A percentile compares a stretch with the other conserved stretches of the same genome.
These are phyloP conservation scores for Cordyceps javanica DNA, from an alignment of 2,329 filamentous ascomycete genomes.

Conservation along the genomic window DNA sequence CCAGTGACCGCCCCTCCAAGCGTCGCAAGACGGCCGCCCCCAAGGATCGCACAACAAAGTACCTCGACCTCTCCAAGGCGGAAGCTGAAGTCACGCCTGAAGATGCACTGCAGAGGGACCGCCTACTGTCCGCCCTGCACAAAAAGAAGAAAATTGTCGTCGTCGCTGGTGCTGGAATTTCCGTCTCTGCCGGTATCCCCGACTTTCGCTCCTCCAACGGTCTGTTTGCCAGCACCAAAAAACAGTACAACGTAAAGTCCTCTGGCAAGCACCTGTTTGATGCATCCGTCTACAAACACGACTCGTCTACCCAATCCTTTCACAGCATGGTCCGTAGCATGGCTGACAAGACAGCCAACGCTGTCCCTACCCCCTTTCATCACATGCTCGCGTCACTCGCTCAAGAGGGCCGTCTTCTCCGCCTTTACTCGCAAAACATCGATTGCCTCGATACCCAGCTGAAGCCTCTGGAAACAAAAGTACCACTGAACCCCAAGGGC, in stretches of 20 bases:
- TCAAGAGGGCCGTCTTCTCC: slow-evolving; percentile 76
- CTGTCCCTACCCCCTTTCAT: slow-evolving; percentile 83
- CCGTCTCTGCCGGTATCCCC: slow-evolving; percentile 91
- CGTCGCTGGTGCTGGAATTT: slow-evolving; percentile 93
- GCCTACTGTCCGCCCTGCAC: slow-evolving; percentile 67
- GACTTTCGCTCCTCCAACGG: slow-evolving; percentile 92
- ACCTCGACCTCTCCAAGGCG: slow-evolving; percentile 62
- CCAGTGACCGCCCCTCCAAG: slow-evolving; percentile 52
- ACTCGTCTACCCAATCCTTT: slow-evolving; percentile 81
- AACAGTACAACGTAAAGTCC: slow-evolving; percentile 78
- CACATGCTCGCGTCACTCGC: slow-evolving; percentile 87
- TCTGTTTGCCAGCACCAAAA: slow-evolving; percentile 78
- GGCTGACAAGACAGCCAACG: slow-evolving; percentile 68
- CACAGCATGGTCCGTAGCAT: slow-evolving; percentile 94
- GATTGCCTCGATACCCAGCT: slow-evolving; percentile 89
- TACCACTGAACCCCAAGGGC: slow-evolving; percentile 75
- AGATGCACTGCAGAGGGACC: slow-evolving; percentile 53
- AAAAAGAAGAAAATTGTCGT: slow-evolving; percentile 96
- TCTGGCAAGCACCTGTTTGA: slow-evolving; percentile 96
- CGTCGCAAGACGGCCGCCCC: slow-evolving; percentile 60
- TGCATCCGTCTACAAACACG: slow-evolving; percentile 93
- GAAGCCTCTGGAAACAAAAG: slow-evolving; percentile 68
- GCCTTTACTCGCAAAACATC: slow-evolving; percentile 94
- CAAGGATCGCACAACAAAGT: slow-evolving; percentile 66
- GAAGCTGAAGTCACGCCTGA: slow-evolving; percentile 41